phyloP scores from a whole-genome alignment of 2,329 filamentous ascomycete species.

The Paramyrothecium roridum region DNA sequence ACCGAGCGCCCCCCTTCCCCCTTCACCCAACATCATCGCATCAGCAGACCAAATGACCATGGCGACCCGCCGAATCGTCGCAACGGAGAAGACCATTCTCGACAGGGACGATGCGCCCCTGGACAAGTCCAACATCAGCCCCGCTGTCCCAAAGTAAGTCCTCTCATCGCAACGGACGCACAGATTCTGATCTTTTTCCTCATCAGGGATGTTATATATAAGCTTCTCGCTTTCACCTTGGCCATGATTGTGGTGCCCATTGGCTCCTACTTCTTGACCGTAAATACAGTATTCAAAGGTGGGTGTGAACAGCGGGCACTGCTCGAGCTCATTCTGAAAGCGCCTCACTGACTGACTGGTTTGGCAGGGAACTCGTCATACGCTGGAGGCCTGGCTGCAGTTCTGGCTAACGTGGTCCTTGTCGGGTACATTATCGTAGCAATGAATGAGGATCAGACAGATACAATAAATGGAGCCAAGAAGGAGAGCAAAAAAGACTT shows the following conservation, averaged over 20 bases:
- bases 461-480: conserved; percentile 39
- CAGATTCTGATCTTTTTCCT: neutral
- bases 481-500: conserved; percentile 47
- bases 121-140: conserved; percentile 70
- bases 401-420: conserved; percentile 88
- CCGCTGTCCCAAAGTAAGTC: conserved; percentile 77
- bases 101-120: conserved; percentile 50
- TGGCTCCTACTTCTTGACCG: conserved; percentile 80
- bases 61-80: conserved; percentile 66
- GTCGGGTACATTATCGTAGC: conserved; percentile 90
- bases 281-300: conserved; percentile 78
- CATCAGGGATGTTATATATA: conserved; percentile 75
- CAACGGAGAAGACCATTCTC: conserved; percentile 63
- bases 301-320: conserved; percentile 16
- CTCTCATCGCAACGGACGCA: conserved; percentile 2
- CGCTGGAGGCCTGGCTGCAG: conserved; percentile 78
- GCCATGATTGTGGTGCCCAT: conserved; percentile 90
- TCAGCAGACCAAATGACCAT: conserved; percentile 40
- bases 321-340: neutral
- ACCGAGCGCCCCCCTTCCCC: too few relatives aligned
- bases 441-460: conserved; percentile 75
- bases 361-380: conserved; percentile 78
- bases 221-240: conserved; percentile 84
- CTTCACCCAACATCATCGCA: conserved; percentile 6
- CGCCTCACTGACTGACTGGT: conserved; percentile 5